These are phyloP conservation scores for Stereocaulon alpinum DNA, from an alignment of 495 filamentous ascomycete species.

Conservation along the genomic window DNA sequence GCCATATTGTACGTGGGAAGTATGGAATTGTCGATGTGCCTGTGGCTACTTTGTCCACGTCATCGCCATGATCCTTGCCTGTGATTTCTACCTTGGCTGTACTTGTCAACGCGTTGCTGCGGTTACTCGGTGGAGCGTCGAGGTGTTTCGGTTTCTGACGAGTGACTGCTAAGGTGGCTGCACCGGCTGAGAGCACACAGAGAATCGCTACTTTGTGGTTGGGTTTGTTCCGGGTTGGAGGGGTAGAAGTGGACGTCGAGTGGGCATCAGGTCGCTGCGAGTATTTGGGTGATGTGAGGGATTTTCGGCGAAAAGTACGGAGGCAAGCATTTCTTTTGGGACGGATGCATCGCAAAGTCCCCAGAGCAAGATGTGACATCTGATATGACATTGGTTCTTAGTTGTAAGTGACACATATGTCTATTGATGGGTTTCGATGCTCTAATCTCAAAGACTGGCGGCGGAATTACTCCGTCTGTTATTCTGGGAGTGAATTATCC, in stretches of 20 bases:
- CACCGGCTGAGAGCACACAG: slow-evolving; percentile 1
- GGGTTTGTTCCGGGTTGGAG: background rate
- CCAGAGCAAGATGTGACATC: background rate
- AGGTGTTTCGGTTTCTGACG: slow-evolving; percentile 8
- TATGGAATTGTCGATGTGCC: slow-evolving; percentile 74
- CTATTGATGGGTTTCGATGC: background rate
- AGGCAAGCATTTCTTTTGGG: background rate
- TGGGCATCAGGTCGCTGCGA: background rate
- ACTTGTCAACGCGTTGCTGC: slow-evolving; percentile 3
- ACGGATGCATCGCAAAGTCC: background rate
- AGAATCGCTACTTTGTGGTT: slow-evolving; percentile 5
- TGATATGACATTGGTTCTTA: background rate
- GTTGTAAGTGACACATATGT: too few relatives aligned
- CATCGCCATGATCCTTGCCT: slow-evolving; percentile 36
- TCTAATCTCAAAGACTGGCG: background rate
- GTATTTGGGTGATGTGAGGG: background rate
- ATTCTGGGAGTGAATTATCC: background rate
- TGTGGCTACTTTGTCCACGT: slow-evolving; percentile 59
- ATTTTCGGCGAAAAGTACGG: background rate
- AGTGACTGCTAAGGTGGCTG: background rate
- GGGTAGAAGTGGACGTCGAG: background rate
- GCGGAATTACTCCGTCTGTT: background rate
- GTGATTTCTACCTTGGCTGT: slow-evolving; percentile 12
- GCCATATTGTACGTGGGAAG: slow-evolving; percentile 63
- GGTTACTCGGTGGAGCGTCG: slow-evolving; percentile 13